Base-by-base conservation (phyloP, 345 rosid species). In the Microcos paniculata region DNA sequence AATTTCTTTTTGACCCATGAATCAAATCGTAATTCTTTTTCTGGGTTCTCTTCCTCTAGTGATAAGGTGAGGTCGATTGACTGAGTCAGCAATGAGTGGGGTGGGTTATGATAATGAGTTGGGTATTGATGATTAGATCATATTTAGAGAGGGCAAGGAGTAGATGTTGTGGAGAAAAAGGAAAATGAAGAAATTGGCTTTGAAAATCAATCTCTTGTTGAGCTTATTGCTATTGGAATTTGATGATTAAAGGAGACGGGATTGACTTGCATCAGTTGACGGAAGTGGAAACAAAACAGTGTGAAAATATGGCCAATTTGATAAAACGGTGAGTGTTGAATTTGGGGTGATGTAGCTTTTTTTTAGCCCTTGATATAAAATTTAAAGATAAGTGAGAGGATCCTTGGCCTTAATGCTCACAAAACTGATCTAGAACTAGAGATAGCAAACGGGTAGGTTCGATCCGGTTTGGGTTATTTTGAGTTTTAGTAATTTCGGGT, bases 141-240 rank as follows among this genome's bases (percentile, higher is more conserved):
- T 92, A 96, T 77, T n/a, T 93, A 96, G 70, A 90, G 90, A 43
- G 96, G 99, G 85, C 82, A 90, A 3, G 90, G 93, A 3, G 98
- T 89, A 28, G 94, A 87, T 35, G 87, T 82, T 21, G 85, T 84
- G 78, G 96, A 91, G 73, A 89, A 86, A n/a, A n/a, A n/a, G 77
- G 71, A 79, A 1, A 63, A 71, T 0, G 82, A 71, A 38, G 56
- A 40, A 10, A 19, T 77, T 6, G 79, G 77, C 23, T 72, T 38
- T 19, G 82, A 78, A 84, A 82, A 76, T 21, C 19, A 73, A 49
- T 19, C 13, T 23, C 38, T 33, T 48, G 26, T 73, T 82, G 63
- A 79, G 33, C 71, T 35, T 71, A 51, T n/a, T n/a, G n/a, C n/a
- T n/a, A n/a, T 69, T 75, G 28, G 79, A 76, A 30, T 80, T 88